phyloP scores from a whole-genome alignment of 306 rosid genomes.

The Trifolium pratense region DNA sequence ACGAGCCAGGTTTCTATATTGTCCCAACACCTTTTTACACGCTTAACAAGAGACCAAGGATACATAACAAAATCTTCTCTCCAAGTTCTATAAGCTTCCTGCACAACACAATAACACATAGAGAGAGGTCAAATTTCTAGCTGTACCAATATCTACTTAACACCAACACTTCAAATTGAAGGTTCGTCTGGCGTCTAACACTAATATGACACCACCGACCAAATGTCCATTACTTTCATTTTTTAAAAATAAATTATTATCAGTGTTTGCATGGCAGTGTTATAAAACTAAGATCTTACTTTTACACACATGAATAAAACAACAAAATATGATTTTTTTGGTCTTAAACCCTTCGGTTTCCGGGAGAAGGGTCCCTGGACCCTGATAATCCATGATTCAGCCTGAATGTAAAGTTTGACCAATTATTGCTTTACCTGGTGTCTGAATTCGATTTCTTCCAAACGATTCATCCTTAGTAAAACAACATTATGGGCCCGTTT shows the following conservation, averaged over 20 bases:
- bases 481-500: too few species aligned
- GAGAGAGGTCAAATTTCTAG: slow-evolving; percentile 6
- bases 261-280: too few species aligned
- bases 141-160: slow-evolving; percentile 1
- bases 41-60: slow-evolving; percentile 87
- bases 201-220: neutral
- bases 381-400: too few species aligned
- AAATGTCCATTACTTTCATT: neutral
- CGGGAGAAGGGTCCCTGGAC: too few species aligned
- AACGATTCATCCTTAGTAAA: neutral
- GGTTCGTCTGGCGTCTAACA: neutral
- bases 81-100: slow-evolving; percentile 75
- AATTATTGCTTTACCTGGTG: too few species aligned
- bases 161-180: neutral
- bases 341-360: too few species aligned
- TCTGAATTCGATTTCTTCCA: too few species aligned
- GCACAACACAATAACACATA: slow-evolving; percentile 23
- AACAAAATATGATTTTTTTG: too few species aligned
- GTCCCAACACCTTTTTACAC: slow-evolving; percentile 82
- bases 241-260: too few species aligned
- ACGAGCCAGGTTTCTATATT: slow-evolving; percentile 61
- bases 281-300: neutral
- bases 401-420: too few species aligned
- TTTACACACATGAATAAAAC: too few species aligned
- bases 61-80: slow-evolving; percentile 71